Evolutionary conservation across 306 rosid genomes (phyloP).

Genomic region (Trichosanthes cucumerina): DNA sequence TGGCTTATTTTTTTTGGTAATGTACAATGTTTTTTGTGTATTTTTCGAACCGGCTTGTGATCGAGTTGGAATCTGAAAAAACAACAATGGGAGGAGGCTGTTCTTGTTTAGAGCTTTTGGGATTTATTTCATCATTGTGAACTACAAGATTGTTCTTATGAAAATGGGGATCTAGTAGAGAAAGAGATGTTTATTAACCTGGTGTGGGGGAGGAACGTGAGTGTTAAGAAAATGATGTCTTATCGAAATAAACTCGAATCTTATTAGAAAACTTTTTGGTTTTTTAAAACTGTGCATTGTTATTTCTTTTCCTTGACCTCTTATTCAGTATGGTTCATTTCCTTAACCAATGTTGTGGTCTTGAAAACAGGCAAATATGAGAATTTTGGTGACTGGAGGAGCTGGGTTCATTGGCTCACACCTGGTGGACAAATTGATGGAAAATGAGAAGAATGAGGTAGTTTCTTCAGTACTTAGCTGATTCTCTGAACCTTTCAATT

Average conservation of each 20-base stretch:
- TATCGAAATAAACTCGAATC: neutral
- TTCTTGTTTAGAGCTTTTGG: neutral
- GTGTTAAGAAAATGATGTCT: neutral
- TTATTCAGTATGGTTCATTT: neutral
- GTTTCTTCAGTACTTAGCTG: slow-evolving; percentile 3
- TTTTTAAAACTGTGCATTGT: neutral
- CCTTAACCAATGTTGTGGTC: slow-evolving; percentile 1
- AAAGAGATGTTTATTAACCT: neutral
- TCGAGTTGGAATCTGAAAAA: neutral
- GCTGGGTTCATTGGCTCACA: slow-evolving; percentile 99
- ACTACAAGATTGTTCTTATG: neutral
- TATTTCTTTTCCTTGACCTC: neutral
- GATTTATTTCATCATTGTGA: neutral
- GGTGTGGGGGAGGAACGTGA: neutral
- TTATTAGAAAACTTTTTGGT: neutral
- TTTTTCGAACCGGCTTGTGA: neutral
- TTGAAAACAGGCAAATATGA: slow-evolving; percentile 67
- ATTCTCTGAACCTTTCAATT: neutral
- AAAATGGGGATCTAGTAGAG: neutral
- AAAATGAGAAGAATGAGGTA: slow-evolving; percentile 92
- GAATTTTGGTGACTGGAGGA: slow-evolving; percentile 93
- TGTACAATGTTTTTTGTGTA: neutral
- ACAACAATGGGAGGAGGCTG: neutral
- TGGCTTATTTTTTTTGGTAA: neutral
- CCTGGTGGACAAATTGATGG: slow-evolving; percentile 91